A percentile compares a stretch with the other conserved stretches of the same genome.
These are phyloP conservation scores for Thinopyrum elongatum DNA, from an alignment of 176 grass and related monocot species.

Conservation along the genomic window DNA sequence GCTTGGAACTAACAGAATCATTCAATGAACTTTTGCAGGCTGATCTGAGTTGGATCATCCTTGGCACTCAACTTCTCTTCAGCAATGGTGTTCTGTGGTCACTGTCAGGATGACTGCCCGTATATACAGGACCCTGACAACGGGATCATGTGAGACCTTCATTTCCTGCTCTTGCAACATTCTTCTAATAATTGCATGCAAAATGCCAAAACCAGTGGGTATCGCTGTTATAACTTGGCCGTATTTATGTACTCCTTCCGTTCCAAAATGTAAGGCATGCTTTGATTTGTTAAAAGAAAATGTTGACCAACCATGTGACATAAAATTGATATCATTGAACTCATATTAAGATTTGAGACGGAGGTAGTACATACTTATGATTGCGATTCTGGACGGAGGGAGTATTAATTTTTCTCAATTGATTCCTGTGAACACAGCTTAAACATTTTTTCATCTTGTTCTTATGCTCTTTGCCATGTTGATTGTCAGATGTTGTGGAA, in stretches of 20 bases:
- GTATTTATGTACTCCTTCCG: not conserved
- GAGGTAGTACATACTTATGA: not conserved
- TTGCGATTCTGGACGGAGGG: not conserved
- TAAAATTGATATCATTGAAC: not conserved
- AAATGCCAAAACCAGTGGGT: not conserved
- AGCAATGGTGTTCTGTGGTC: conserved; percentile 60
- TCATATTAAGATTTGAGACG: not conserved
- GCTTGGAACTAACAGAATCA: not conserved
- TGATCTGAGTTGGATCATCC: conserved; percentile 3
- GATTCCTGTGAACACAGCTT: not conserved
- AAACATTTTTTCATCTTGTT: not conserved
- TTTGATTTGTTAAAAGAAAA: not conserved
- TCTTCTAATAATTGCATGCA: not conserved
- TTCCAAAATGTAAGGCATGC: not conserved
- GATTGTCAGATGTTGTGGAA: conserved; percentile 54
- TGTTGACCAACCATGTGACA: not conserved
- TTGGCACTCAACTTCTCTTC: not conserved
- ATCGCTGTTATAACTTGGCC: not conserved
- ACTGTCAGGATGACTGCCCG: conserved; percentile 51
- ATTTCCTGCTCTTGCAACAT: conserved; percentile 4
- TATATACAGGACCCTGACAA: conserved; percentile 56
- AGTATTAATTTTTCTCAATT: not conserved
- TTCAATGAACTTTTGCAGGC: conserved; percentile 8
- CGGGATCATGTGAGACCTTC: conserved; percentile 46
- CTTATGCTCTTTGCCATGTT: conserved; percentile 24